Percentiles rank a stretch among this genome's conserved stretches.
These are phyloP conservation scores for Ophiostoma montium DNA, from an alignment of 2,329 filamentous ascomycete genomes.

Conservation along the genomic window DNA sequence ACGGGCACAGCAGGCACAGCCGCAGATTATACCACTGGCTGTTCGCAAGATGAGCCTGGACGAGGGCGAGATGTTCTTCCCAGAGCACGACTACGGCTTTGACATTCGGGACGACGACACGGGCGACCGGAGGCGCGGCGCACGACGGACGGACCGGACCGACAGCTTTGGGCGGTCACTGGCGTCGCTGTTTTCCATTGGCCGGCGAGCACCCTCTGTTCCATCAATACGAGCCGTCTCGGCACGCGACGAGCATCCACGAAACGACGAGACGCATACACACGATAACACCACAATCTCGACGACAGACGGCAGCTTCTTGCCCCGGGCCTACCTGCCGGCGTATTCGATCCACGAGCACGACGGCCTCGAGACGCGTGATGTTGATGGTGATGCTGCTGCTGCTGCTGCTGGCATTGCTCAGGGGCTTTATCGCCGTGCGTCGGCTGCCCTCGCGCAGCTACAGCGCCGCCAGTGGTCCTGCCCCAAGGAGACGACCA, in stretches of 20 bases:
- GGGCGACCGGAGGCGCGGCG: background rate
- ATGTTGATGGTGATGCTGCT: background rate
- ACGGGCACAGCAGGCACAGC: constrained; percentile 7
- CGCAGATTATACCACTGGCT: constrained; percentile 34
- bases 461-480: constrained; percentile 44
- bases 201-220: constrained; percentile 2
- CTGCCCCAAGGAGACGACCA: constrained; percentile 52
- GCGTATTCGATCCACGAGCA: constrained; percentile 35
- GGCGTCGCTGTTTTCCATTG: constrained; percentile 7
- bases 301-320: constrained; percentile 9
- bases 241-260: constrained; percentile 8
- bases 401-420: constrained; percentile 6
- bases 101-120: constrained; percentile 5
- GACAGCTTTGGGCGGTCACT: constrained; percentile 6
- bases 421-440: constrained; percentile 26
- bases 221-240: background rate
- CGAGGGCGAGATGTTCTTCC: constrained; percentile 58
- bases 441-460: constrained; percentile 30
- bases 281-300: constrained; percentile 16
- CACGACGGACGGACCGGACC: background rate
- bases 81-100: constrained; percentile 46
- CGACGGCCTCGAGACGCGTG: constrained; percentile 9
- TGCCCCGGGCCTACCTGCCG: constrained; percentile 25
- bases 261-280: constrained; percentile 11
- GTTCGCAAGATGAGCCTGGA: constrained; percentile 60